Base-by-base conservation (phyloP, 1,284 basidiomycete species). In the Ganoderma lucidum region DNA sequence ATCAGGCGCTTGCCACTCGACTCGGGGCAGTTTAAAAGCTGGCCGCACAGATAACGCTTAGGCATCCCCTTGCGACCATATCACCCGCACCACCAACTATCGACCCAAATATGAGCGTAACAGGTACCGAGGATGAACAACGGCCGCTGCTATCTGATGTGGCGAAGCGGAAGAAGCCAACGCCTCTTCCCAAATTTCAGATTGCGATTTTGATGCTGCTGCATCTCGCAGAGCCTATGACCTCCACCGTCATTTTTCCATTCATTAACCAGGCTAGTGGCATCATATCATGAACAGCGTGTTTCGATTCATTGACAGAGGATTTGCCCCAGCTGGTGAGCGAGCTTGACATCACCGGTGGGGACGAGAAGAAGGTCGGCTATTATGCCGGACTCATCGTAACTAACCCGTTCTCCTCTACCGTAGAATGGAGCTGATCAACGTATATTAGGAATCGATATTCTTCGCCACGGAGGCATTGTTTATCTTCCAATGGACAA, bases 351-450 rank as follows among this genome's bases (percentile, higher is more conserved):
- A 83, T 90, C 39, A 87, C 85, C 6, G 83, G 81, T 14, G 88
- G 89, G 30, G 87, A 90, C 75, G 81, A 84, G 73, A 81, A 80
- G 62, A 88, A 86, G 79, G 84, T 88, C 17, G 90, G 88, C 4
- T 91, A 90, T 74, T 92, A 89, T 74, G 89, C 86, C 55, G 90
- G 89, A 32, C 62, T 90, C n/a, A 85, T 90, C 66, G 88, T 83
- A 69, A 61, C 76, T 41, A 30, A 37, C 55, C 62, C 68, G 45
- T 55, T 19, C 67, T 51, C 44, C 39, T 35, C 15, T 12, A 56
- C 23, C 12, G 4, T 37, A 12, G 6, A n/a, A 10, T 23, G 10
- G 32, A 39, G 35, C 56, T 39, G 45, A 39, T n/a, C 5, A 9
- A 23, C 5, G n/a, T 48, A 23, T 12, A 19, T 9, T 37, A 64